Percentiles rank a stretch among this genome's conserved stretches.
Evolutionary conservation across 352 stramenopile species (phyloP).

Genomic region (Pythium biforme): DNA sequence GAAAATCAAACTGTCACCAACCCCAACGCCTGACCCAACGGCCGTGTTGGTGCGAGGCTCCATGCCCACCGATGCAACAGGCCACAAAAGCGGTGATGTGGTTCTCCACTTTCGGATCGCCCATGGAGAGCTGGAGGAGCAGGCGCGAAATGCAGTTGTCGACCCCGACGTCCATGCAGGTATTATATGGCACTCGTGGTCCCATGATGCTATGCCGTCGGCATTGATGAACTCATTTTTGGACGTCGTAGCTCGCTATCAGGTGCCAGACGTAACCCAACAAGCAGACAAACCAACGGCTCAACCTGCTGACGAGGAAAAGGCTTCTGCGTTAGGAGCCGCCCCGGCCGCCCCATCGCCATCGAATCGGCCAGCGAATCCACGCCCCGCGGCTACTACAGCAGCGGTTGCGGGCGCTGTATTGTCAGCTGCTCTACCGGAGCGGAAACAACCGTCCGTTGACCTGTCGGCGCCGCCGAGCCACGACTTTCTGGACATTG

Average conservation of each 20-base stretch:
- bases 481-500: slow-evolving; percentile 28
- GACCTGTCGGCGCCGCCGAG: not conserved
- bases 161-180: slow-evolving; percentile 24
- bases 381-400: not conserved
- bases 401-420: too few relatives aligned
- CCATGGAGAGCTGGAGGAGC: slow-evolving; percentile 9
- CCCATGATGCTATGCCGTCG: not conserved
- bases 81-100: not conserved
- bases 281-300: not conserved
- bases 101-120: slow-evolving; percentile 26
- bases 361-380: not conserved
- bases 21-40: slow-evolving; percentile 30
- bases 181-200: not conserved
- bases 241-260: not conserved
- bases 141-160: not conserved
- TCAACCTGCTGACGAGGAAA: not conserved
- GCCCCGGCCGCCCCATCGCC: not conserved
- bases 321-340: too few relatives aligned
- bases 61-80: not conserved
- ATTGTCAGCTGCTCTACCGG: not conserved
- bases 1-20: slow-evolving; percentile 22
- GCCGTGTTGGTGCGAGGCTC: slow-evolving; percentile 2
- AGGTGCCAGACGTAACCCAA: not conserved
- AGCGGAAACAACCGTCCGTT: not conserved
- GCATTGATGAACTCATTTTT: not conserved